Conservation (phyloP, 2,329 filamentous ascomycete genomes). For the Hymenoscyphus linearis region DNA sequence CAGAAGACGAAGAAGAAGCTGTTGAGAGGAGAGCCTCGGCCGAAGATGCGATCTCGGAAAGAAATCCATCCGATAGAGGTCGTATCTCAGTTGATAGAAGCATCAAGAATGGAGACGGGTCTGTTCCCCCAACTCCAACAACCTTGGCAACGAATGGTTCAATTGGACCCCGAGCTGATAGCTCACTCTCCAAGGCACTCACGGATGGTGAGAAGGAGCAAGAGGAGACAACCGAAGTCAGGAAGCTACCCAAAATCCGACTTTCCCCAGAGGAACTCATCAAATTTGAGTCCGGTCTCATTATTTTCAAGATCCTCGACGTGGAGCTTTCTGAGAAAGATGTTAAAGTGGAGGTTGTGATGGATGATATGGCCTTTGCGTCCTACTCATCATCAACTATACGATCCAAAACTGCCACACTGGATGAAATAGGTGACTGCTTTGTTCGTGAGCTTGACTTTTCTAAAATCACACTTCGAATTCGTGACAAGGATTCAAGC, state of each 20-base stretch:
- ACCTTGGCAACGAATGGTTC: constrained; percentile 38
- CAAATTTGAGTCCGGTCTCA: constrained; percentile 82
- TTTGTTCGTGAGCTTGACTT: constrained; percentile 97
- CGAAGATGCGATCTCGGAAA: constrained; percentile 11
- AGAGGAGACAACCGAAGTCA: constrained; percentile 40
- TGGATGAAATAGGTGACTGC: constrained; percentile 92
- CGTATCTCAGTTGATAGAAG: constrained; percentile 24
- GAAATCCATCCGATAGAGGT: constrained; percentile 21
- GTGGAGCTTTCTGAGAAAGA: constrained; percentile 74
- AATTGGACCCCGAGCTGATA: constrained; percentile 19
- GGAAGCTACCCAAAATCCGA: constrained; percentile 67
- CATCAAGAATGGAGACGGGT: constrained; percentile 15
- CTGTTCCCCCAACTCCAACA: constrained; percentile 38
- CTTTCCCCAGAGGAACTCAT: constrained; percentile 75
- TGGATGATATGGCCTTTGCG: constrained; percentile 92
- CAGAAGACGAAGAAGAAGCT: constrained; percentile 72
- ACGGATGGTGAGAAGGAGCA: constrained; percentile 36
- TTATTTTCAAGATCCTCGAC: constrained; percentile 93
- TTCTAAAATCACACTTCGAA: constrained; percentile 81
- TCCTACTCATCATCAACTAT: constrained; percentile 79
- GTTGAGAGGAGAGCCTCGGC: constrained; percentile 40
- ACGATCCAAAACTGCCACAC: constrained; percentile 60
- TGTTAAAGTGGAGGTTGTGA: constrained; percentile 77
- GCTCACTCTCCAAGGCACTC: constrained; percentile 24
- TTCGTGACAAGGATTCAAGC: constrained; percentile 74